phyloP scores from a whole-genome alignment of 345 rosid species.

The Acer negundo region DNA sequence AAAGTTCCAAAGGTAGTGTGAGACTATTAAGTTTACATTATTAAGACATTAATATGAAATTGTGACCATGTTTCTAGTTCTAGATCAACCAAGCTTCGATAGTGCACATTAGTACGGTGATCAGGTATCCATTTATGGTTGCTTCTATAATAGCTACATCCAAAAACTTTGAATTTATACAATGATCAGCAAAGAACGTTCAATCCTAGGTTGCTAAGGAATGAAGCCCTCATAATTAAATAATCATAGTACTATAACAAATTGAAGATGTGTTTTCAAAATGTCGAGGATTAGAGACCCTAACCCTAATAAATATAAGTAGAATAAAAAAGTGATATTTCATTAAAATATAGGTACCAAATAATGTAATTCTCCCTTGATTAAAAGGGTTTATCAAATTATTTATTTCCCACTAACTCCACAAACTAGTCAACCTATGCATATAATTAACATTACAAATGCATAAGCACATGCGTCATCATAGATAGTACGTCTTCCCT shows the following conservation, averaged over 20 bases:
- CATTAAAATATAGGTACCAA: too few species aligned
- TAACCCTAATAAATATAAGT: too few species aligned
- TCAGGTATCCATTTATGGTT: not conserved
- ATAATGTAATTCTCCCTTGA: too few species aligned
- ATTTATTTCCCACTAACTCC: not conserved
- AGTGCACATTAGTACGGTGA: slow-evolving; percentile 2
- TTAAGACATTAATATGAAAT: not conserved
- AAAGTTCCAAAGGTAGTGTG: not conserved
- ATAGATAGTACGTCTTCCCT: too few species aligned
- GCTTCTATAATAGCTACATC: not conserved
- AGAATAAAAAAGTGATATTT: too few species aligned
- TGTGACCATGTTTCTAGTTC: not conserved
- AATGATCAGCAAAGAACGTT: not conserved
- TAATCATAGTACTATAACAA: not conserved
- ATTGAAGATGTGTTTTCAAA: too few species aligned
- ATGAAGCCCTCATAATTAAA: too few species aligned
- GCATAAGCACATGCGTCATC: not conserved
- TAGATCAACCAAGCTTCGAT: not conserved
- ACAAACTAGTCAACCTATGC: not conserved
- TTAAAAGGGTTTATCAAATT: not conserved
- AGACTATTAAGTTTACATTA: not conserved
- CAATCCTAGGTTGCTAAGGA: not conserved
- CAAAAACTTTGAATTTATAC: too few species aligned
- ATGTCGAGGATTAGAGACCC: too few species aligned
- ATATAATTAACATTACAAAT: not conserved